Evolutionary conservation across 345 rosid species (phyloP).

Genomic region (Carallia brachiata): DNA sequence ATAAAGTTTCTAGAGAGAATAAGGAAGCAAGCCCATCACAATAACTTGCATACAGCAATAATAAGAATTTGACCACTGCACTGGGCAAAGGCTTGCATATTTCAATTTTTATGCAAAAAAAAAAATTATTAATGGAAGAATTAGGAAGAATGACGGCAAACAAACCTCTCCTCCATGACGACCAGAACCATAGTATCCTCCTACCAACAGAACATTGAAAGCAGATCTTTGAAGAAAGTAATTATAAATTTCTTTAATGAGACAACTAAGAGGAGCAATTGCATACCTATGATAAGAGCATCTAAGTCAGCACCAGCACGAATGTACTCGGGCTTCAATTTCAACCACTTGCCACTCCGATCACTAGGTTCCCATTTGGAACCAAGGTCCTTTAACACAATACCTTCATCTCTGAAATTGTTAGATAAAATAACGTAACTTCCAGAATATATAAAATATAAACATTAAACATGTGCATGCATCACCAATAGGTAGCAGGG

Average conservation of each 20-base stretch:
- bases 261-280: conserved; percentile 12
- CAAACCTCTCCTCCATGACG: conserved; percentile 89
- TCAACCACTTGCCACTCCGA: conserved; percentile 97
- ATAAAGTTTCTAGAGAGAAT: too few species aligned
- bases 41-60: not conserved
- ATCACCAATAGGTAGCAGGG: too few species aligned
- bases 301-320: conserved; percentile 90
- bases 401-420: conserved; percentile 75
- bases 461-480: not conserved
- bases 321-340: conserved; percentile 88
- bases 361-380: conserved; percentile 99
- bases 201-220: conserved; percentile 35
- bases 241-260: conserved; percentile 5
- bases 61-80: too few species aligned
- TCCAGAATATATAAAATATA: not conserved
- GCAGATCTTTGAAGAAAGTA: conserved; percentile 4
- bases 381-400: conserved; percentile 78
- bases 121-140: not conserved
- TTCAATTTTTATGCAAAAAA: too few species aligned
- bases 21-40: not conserved
- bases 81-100: too few species aligned
- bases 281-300: conserved; percentile 82
- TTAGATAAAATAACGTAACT: not conserved
- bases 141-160: conserved; percentile 16
- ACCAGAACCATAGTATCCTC: conserved; percentile 98